Evolutionary conservation across 2,329 filamentous ascomycete genomes (phyloP).

Genomic region (Aspergillus fijiensis): DNA sequence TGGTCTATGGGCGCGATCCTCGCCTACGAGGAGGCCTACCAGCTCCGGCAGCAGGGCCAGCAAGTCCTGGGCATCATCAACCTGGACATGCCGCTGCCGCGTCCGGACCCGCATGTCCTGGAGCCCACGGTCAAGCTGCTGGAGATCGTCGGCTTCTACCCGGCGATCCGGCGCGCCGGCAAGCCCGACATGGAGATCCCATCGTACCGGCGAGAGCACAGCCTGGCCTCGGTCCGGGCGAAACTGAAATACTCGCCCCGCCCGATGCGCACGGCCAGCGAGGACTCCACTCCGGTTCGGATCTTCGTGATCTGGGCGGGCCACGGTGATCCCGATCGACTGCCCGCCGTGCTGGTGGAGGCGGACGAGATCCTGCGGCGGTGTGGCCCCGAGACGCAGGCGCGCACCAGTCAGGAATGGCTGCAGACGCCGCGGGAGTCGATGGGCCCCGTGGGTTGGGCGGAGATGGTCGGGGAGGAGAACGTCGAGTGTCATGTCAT

Average conservation of each 20-base stretch:
- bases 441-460: neutral
- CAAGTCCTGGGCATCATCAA: slow-evolving; percentile 1
- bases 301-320: neutral
- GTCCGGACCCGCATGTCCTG: neutral
- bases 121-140: neutral
- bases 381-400: neutral
- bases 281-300: neutral
- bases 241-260: neutral
- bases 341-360: neutral
- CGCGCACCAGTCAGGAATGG: neutral
- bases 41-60: slow-evolving; percentile 6
- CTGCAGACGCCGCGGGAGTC: neutral
- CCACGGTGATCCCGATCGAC: neutral
- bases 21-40: slow-evolving; percentile 12
- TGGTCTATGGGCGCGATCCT: slow-evolving; percentile 10
- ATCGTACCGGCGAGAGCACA: neutral
- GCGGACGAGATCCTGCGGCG: neutral
- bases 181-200: neutral
- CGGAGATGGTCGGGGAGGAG: neutral
- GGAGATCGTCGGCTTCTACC: neutral
- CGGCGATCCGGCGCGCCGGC: neutral
- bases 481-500: neutral
- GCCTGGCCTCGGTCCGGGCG: neutral
- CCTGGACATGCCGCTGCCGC: slow-evolving; percentile 9
- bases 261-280: neutral